Evolutionary conservation across 805 yeast genomes (phyloP), one percentile per base, ranked within the genome.

Genomic region (Kuraishia ogatae): DNA sequence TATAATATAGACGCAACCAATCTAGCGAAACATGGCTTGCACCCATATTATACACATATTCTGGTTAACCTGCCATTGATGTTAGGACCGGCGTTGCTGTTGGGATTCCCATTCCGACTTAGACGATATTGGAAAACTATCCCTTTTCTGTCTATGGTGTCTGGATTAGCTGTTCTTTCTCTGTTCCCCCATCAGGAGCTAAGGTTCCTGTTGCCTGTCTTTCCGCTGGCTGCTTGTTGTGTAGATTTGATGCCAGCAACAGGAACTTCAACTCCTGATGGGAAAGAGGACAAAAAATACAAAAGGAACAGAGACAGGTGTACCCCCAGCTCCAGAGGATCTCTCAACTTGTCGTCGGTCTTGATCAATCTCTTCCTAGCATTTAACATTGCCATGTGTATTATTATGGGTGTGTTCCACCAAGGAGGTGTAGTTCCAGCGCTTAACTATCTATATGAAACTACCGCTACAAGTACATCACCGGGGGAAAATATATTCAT

Each of bases 351-450:
- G 11, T 59, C 66, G 7, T 59, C 68, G 2, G 46, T 65, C 2
- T 54, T 73, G 2, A 59, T 76, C 19, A 62, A 67, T 35, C 46
- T 68, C 0, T 89, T 96, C 92, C 68, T 84, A 20, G 57, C 71
- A 0, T 94, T 89, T 72, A 92, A 91, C 64, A 15, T 78, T 0
- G 49, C 73, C 0, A 67, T 89, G 72, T 81, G 83, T 1, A 15
- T 84, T 0, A 58, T 92, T 1, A 84, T 89, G 87, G 98, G 98
- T 0, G 66, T 82, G 0, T 74, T 83, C 26, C 99, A 94, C 63
- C 99, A 94, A 72, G 91, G 93, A 48, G 99, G 99, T 1, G 81
- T 94, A 0, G 71, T 93, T 1, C 85, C 89, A 0, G 85, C 87
- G 0, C 71, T 88, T 46, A 73, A 72, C 22, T 64, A 74, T 54